Evolutionary conservation across 768 basidiomycete species (phyloP), one percentile per base, ranked within the genome.

Genomic region (Stropharia rugosoannulata): DNA sequence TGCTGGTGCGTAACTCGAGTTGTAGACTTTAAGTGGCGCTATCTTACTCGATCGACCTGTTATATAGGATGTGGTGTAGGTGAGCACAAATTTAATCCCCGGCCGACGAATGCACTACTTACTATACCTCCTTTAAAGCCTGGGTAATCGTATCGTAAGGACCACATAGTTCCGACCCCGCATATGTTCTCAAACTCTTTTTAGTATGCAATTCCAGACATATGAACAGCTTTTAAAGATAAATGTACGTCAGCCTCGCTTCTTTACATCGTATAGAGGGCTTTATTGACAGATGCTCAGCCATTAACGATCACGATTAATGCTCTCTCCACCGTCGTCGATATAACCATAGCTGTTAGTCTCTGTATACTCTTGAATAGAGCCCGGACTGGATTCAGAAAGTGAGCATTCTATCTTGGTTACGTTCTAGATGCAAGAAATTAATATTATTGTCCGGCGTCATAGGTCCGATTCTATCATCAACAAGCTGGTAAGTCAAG

Each of bases 381-480:
- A 13, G 76, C 80, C 1, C 73, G 81, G 9, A 82, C 83, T 5
- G 80, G 81, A 2, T 84, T 83, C 66, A 73, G 70, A 46, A 78
- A 68, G 81, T 75, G 42, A n/a, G 64, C 43, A 9, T 1, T 42
- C 8, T 43, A 6, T 22, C 22, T 22, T 4, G 22, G 22, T 4
- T 22, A 22, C 22, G 22, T 22, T 22, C 22, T 22, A 22, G n/a
- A n/a, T 22, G 22, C 4, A 22, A 22, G 22, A 22, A 22, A 22
- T 22, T 22, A 22, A 22, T 22, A 22, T 18, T 36, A n/a, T 3
- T 32, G 41, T 11, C 27, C 1, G 42, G 37, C 18, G 40, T 46
- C 42, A 22, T 42, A 74, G 79, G 53, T 77, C 79, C 7, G 82
- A 84, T 57, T 76, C 70, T 0, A 73, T 84, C 65, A 79, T 85